Base-by-base conservation (phyloP, 2,329 filamentous ascomycete species). In the Reticulascus tulasneorum region DNA sequence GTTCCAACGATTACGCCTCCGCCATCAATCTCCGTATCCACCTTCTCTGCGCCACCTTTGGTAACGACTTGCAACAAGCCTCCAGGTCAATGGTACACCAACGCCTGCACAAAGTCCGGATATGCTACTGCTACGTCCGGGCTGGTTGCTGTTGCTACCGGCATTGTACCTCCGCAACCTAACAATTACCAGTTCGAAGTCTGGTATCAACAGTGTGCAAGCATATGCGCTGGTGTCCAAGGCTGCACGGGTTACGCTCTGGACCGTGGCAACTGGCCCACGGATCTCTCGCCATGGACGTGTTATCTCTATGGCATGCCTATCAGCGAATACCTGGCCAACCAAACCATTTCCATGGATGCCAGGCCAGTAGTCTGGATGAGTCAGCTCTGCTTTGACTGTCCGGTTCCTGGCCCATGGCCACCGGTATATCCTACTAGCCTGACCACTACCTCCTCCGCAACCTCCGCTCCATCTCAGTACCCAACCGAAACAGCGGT, bases 241-340 rank as follows among this genome's bases (percentile, higher is more conserved):
- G 36, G 30, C 5, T 38, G 36, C n/a, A 29, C 24, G 15, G 36
- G 36, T 11, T 38, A 38, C 24, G 36, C 36, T n/a, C 36, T 34
- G 10, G 36, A 34, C 16, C 36, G 30, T 17, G n/a, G n/a, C n/a
- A n/a, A n/a, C n/a, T n/a, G n/a, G n/a, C n/a, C n/a, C n/a, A 29
- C 20, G 21, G 35, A 33, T 32, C 25, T 23, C 9, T 21, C 22
- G 11, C 6, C 15, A 12, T 38, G 37, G 32, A 30, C 15, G 21
- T 38, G 37, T 32, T 35, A 19, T 18, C 35, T 38, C 22, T 34
- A 38, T 23, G n/a, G 4, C 26, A 21, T 23, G 2, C 18, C 35
- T n/a, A 28, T 37, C 23, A 28, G 22, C 8, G 16, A 29, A 3
- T 16, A 26, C 15, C 24, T 38, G 15, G 13, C 15, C 12, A 19